Conservation (phyloP, 2,329 filamentous ascomycete species). For the Talaromyces sp. region DNA sequence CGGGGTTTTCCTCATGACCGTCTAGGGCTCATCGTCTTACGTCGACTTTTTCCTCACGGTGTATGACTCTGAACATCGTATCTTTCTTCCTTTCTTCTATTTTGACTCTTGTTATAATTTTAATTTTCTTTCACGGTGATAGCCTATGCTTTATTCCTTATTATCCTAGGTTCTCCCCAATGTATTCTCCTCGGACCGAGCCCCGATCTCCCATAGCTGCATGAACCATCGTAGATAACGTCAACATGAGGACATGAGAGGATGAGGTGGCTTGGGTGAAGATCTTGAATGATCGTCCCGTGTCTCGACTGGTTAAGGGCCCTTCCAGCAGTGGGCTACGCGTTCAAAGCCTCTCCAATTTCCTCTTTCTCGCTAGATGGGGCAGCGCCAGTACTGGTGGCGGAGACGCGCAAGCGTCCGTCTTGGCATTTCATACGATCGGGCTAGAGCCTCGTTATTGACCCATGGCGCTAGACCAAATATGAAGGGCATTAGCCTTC, state of each 20-base stretch:
- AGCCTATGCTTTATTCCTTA: not conserved
- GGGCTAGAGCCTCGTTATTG: slow-evolving; percentile 25
- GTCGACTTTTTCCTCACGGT: not conserved
- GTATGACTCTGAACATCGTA: not conserved
- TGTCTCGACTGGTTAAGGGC: not conserved
- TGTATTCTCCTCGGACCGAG: no score
- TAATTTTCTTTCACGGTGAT: not conserved
- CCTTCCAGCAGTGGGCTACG: slow-evolving; percentile 5
- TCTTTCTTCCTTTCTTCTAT: not conserved
- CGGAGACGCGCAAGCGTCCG: slow-evolving; percentile 45
- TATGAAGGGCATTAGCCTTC: not conserved
- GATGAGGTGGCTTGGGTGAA: slow-evolving; percentile 1
- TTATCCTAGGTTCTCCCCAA: no score
- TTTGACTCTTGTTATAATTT: not conserved
- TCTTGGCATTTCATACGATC: slow-evolving; percentile 39
- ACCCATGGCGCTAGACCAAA: slow-evolving; percentile 28
- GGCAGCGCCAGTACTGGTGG: slow-evolving; percentile 12
- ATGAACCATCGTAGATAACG: not conserved
- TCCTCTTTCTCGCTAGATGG: slow-evolving; percentile 10
- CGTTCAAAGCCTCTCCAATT: slow-evolving; percentile 21
- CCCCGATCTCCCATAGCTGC: no score
- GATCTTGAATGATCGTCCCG: slow-evolving; percentile 17
- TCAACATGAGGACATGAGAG: slow-evolving; percentile 8
- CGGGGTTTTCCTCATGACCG: slow-evolving; percentile 3
- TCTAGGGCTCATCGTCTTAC: not conserved